Base-by-base conservation (phyloP, 495 filamentous ascomycete species). In the Penicillium manginii region DNA sequence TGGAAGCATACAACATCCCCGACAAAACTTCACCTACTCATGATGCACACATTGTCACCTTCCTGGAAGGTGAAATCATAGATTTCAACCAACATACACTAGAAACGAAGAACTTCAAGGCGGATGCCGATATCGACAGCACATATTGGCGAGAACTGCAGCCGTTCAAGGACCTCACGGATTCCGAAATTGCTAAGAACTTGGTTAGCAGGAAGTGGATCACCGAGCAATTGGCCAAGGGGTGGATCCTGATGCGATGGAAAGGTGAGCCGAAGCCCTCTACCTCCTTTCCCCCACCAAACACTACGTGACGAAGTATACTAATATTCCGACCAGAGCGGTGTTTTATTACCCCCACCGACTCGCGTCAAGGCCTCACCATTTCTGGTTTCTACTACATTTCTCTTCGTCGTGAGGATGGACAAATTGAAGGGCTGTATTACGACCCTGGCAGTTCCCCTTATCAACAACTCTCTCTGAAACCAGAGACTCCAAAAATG, bases 381-480 rank as follows among this genome's bases (percentile, higher is more conserved):
- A 91, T 91, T 51, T 85, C 81, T 50, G 88, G 88, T 4, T 91
- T 91, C 69, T 91, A 91, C 64, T 91, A 90, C 67, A 81, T 90
- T 21, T 86, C 84, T 49, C 68, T 91, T 54, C 72, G 79, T 50
- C 77, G 88, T 40, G 75, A 78, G 32, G 81, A 82, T 62, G 88
- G 88, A 19, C 74, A 76, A 23, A 78, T 91, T 35, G 86, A 89
- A 61, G 88, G 88, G 0, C 73, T 90, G 50, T 91, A 91, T 59
- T 90, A 88, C 66, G 88, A 91, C 65, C 87, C 88, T 5, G 77
- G 80, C 59, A 89, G 87, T 60, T 85, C 83, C 23, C 88, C 88
- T 14, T 90, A 88, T 68, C 88, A 91, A 66, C 83, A 86, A 61
- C 65, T 91, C 42, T 83, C 79, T 47, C 63, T 91, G 47, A 80